phyloP scores from a whole-genome alignment of 805 yeast genomes.

The Candida nanaspora region DNA sequence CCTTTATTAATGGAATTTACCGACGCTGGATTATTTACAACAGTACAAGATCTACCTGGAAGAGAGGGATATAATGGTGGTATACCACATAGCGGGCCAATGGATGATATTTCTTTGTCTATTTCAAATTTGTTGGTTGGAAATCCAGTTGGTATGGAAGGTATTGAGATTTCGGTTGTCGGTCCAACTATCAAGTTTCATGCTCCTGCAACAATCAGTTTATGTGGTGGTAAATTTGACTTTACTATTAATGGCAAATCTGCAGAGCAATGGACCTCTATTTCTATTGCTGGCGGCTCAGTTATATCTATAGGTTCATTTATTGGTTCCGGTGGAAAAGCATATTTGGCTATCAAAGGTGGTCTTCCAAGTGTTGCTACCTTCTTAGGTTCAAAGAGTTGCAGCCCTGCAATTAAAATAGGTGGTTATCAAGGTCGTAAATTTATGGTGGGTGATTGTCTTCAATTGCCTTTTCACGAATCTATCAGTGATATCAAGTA shows the following conservation, averaged over 20 bases:
- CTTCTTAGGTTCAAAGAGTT: constrained; percentile 22
- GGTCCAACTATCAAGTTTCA: constrained; percentile 23
- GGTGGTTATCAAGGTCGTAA: constrained; percentile 27
- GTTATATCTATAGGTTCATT: constrained; percentile 18
- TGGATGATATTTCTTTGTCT: constrained; percentile 18
- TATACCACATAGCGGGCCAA: constrained; percentile 22
- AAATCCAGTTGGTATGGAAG: constrained; percentile 13
- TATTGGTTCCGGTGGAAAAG: constrained; percentile 9
- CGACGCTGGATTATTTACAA: constrained; percentile 42
- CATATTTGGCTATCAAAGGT: constrained; percentile 22
- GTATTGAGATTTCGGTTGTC: constrained; percentile 18
- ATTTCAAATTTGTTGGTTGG: constrained; percentile 21
- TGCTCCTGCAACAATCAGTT: constrained; percentile 14
- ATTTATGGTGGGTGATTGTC: constrained; percentile 22
- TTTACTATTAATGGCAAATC: constrained; percentile 8
- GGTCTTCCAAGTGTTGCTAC: constrained; percentile 24
- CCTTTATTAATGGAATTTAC: constrained; percentile 20
- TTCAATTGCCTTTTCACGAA: constrained; percentile 7
- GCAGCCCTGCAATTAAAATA: constrained; percentile 19
- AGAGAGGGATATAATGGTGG: constrained; percentile 18
- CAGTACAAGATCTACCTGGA: constrained; percentile 42
- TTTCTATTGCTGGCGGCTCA: constrained; percentile 15
- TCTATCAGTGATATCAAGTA: constrained; percentile 1
- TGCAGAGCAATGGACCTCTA: constrained; percentile 17
- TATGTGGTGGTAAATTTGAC: constrained; percentile 19